Percentiles rank a stretch among this genome's conserved stretches.
Evolutionary conservation across 2,329 filamentous ascomycete species (phyloP).

Genomic region (Monilinia fructigena): DNA sequence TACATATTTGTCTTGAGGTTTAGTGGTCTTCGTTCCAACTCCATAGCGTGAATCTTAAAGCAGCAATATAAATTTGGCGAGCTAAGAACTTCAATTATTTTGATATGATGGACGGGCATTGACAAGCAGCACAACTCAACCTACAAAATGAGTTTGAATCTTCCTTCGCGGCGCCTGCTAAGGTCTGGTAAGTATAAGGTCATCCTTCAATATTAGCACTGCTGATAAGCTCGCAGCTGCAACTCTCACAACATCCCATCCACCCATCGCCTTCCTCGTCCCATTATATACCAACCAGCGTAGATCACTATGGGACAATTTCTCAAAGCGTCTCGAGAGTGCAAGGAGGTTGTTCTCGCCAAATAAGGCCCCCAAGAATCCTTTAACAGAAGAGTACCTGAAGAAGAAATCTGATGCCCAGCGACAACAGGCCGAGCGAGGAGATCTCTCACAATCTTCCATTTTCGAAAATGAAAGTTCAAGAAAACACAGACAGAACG

Average conservation of each 20-base stretch:
- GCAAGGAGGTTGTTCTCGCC: constrained; percentile 10
- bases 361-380: constrained; percentile 42
- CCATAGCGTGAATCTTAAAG: constrained; percentile 14
- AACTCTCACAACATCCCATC: constrained; percentile 42
- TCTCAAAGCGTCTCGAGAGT: constrained; percentile 4
- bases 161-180: constrained; percentile 61
- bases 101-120: constrained; percentile 6
- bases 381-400: constrained; percentile 61
- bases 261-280: constrained; percentile 41
- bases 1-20: neutral
- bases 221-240: constrained; percentile 34
- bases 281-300: constrained; percentile 34
- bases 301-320: constrained; percentile 29
- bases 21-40: neutral
- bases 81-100: constrained; percentile 25
- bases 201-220: constrained; percentile 24
- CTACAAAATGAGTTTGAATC: constrained; percentile 60
- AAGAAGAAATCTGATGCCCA: constrained; percentile 38
- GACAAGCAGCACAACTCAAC: constrained; percentile 21
- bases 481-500: constrained; percentile 35
- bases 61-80: constrained; percentile 20
- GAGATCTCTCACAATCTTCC: constrained; percentile 49
- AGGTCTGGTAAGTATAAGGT: constrained; percentile 53
- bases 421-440: constrained; percentile 41
- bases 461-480: constrained; percentile 50